Percentiles rank a stretch among this genome's conserved stretches.
Evolutionary conservation across 176 grass and related monocot genomes (phyloP).

Genomic region (Zoysia pacifica): DNA sequence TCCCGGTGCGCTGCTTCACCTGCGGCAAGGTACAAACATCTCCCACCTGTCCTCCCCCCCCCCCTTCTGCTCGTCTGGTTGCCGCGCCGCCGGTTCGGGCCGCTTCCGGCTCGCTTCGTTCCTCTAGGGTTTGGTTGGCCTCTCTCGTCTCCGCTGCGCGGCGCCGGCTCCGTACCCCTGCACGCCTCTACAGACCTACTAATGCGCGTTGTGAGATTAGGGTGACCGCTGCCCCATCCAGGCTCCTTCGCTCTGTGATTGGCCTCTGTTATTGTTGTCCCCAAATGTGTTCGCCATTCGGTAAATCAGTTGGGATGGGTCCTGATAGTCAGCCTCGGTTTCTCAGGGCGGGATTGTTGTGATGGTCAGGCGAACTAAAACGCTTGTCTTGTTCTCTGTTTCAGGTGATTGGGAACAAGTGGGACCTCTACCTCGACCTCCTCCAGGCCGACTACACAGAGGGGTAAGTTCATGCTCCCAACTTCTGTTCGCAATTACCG

Average conservation of each 20-base stretch:
- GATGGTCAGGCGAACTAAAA: neutral
- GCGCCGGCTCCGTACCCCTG: neutral
- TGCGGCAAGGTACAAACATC: slow-evolving; percentile 62
- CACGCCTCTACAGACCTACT: neutral
- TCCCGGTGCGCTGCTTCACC: slow-evolving; percentile 91
- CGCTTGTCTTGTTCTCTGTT: neutral
- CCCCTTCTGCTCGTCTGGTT: slow-evolving; percentile 14
- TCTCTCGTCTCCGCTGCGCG: neutral
- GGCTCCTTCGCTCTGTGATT: neutral
- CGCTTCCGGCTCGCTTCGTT: neutral
- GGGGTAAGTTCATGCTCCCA: slow-evolving; percentile 48
- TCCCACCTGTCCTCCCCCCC: too few relatives aligned
- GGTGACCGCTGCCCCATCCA: neutral
- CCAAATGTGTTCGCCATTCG: neutral
- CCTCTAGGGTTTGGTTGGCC: neutral
- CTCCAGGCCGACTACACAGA: slow-evolving; percentile 88
- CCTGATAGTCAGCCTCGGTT: neutral
- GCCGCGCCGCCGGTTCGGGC: neutral
- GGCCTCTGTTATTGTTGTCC: neutral
- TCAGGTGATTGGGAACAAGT: slow-evolving; percentile 97
- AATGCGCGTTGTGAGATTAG: neutral
- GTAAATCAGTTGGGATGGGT: slow-evolving; percentile 14
- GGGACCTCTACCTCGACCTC: slow-evolving; percentile 88
- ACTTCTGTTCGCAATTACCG: neutral
- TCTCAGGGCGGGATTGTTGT: neutral